Evolutionary conservation across 2,329 filamentous ascomycete genomes (phyloP), one percentile per base, ranked within the genome.

Genomic region (Parascedosporium putredinis): DNA sequence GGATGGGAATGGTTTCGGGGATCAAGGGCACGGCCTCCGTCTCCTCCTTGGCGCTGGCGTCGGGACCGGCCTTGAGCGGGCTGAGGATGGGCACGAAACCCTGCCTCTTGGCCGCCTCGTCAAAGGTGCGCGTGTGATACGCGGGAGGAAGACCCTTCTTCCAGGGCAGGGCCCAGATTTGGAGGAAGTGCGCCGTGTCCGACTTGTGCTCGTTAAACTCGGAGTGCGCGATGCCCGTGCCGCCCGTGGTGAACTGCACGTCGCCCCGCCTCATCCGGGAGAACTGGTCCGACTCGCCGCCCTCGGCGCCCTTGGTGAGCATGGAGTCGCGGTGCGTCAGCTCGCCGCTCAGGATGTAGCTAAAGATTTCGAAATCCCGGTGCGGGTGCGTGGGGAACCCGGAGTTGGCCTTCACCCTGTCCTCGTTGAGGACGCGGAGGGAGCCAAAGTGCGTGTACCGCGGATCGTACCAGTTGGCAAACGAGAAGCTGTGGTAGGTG

Each of bases 201-300:
- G 75, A 67, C 49, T 69, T 63, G 62, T 88, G 81, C 66, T 93
- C 82, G 65, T 91, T 93, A 67, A 84, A 81, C 67, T 95, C 88
- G 6, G 81, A 86, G 65, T 95, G 88, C 2, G 87, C 79, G 58
- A 95, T 79, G 58, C 81, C 81, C 4, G 80, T 88, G 50, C 88
- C 88, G n/a, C 86, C 88, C 12, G 84, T 89, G 8, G 88, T 95
- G 66, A 94, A 95, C 61, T 95, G 88, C 42, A 95, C 86, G 63
- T 94, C 88, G 10, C 88, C 87, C 33, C 87, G 74, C 59, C 78
- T 77, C 72, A 95, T 83, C 29, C 79, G 72, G 60, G 73, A 86
- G 61, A 86, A 87, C 56, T 79, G 72, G 61, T 86, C 79, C 40
- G 75, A 74, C 54, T 71, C 67, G 14, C 63, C 72, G 20, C 74